Conservation (phyloP, 768 basidiomycete genomes). For the Hemileccinum rubropunctum region DNA sequence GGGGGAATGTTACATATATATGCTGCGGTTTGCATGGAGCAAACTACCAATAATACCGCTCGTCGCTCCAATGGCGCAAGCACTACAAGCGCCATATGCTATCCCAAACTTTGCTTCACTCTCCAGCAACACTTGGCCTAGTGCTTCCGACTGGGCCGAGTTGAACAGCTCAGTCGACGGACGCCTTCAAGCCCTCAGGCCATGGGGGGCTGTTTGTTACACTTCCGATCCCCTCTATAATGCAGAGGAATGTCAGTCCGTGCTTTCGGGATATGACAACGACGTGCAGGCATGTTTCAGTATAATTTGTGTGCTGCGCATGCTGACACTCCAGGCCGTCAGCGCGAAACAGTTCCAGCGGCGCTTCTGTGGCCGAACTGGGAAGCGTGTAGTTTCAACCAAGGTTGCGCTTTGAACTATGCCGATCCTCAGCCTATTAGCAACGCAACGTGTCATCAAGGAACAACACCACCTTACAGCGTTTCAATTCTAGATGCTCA, state of each 20-base stretch:
- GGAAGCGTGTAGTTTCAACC: slow-evolving; percentile 17
- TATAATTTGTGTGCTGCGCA: background rate
- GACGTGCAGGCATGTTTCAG: slow-evolving; percentile 11
- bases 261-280: slow-evolving; percentile 14
- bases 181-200: slow-evolving; percentile 16
- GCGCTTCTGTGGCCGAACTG: slow-evolving; percentile 25
- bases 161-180: slow-evolving; percentile 18
- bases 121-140: slow-evolving; percentile 10
- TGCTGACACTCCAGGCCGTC: background rate
- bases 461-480: slow-evolving; percentile 21
- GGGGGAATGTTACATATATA: no score
- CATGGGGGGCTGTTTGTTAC: slow-evolving; percentile 23
- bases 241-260: slow-evolving; percentile 11
- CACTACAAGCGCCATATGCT: slow-evolving; percentile 7
- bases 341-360: slow-evolving; percentile 19
- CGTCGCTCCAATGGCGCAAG: background rate
- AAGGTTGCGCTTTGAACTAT: slow-evolving; percentile 21
- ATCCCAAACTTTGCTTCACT: slow-evolving; percentile 1
- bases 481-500: slow-evolving; percentile 14
- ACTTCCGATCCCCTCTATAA: slow-evolving; percentile 18
- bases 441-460: slow-evolving; percentile 14
- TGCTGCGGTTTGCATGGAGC: background rate
- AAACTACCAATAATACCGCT: background rate
- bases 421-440: slow-evolving; percentile 14
- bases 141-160: slow-evolving; percentile 3